Conservation (phyloP, 2,329 filamentous ascomycete species). For the Mycosphaerella sp. region DNA sequence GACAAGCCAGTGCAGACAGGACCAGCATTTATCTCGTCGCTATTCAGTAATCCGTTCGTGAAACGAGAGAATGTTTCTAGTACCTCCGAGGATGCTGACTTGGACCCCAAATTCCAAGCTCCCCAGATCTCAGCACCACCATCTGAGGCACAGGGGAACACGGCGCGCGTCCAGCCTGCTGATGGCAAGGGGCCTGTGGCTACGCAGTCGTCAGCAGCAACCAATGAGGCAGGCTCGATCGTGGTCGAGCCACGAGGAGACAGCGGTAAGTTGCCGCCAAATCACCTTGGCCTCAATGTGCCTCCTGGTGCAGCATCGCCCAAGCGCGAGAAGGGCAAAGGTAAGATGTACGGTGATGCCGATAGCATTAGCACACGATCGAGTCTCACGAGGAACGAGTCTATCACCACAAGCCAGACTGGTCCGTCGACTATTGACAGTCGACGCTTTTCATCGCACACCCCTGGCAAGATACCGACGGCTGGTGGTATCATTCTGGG, state of each 20-base stretch:
- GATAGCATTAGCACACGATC: constrained; percentile 13
- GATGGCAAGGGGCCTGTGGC: constrained; percentile 2
- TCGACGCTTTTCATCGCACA: constrained; percentile 2
- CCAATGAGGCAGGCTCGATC: neutral
- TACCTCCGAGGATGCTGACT: constrained; percentile 3
- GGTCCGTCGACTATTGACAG: constrained; percentile 9
- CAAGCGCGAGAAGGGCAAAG: constrained; percentile 13
- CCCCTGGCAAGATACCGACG: constrained; percentile 2
- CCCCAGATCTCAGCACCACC: constrained; percentile 5
- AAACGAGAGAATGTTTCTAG: constrained; percentile 8
- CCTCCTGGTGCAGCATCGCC: constrained; percentile 6
- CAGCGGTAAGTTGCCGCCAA: neutral
- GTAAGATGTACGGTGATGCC: constrained; percentile 8
- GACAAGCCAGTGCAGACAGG: neutral
- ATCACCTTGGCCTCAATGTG: constrained; percentile 3
- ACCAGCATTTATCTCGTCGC: constrained; percentile 1
- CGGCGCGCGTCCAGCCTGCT: neutral
- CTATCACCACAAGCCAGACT: constrained; percentile 9
- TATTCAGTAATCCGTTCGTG: constrained; percentile 11
- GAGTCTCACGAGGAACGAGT: constrained; percentile 8
- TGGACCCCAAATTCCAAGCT: constrained; percentile 3
- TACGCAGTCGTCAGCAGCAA: constrained; percentile 1
- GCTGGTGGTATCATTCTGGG: constrained; percentile 6
- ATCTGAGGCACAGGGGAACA: constrained; percentile 1
- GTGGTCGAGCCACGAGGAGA: constrained; percentile 4